Conservation (phyloP, 169 alveolate genomes). For the Theileria parva region DNA sequence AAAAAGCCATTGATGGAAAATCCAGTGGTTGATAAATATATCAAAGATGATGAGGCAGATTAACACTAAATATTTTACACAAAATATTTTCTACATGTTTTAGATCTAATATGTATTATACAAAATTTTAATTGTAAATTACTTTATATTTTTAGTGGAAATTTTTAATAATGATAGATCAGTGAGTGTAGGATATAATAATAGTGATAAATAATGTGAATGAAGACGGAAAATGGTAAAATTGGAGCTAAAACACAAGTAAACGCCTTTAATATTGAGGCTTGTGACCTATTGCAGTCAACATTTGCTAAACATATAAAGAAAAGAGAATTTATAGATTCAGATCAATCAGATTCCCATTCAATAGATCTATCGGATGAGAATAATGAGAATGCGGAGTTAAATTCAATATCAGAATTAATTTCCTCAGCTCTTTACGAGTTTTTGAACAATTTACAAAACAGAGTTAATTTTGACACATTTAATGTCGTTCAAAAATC, state of each 20-base stretch:
- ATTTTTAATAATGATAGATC: too few relatives aligned
- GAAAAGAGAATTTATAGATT: constrained; percentile 7
- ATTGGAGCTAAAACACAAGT: neutral
- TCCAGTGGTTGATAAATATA: neutral
- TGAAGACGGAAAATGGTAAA: neutral
- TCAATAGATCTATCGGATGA: neutral
- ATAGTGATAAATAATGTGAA: neutral
- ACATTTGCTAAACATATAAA: constrained; percentile 24
- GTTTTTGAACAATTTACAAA: constrained; percentile 38
- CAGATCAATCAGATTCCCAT: neutral
- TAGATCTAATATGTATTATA: too few relatives aligned
- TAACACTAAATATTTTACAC: neutral
- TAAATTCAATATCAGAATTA: constrained; percentile 12
- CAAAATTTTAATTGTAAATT: too few relatives aligned
- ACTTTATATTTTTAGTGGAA: too few relatives aligned
- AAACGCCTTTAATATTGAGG: neutral
- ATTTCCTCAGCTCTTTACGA: constrained; percentile 46
- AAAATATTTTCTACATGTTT: too few relatives aligned
- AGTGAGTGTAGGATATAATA: too few relatives aligned
- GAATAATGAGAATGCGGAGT: neutral
- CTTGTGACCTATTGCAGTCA: neutral
- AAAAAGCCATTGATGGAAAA: neutral
- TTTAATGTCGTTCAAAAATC: constrained; percentile 39
- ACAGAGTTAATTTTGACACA: constrained; percentile 34
- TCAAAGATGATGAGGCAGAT: neutral